A percentile compares a stretch with the other conserved stretches of the same genome.
phyloP scores from a whole-genome alignment of 1,284 basidiomycete species.

The Heterobasidion irregulare region DNA sequence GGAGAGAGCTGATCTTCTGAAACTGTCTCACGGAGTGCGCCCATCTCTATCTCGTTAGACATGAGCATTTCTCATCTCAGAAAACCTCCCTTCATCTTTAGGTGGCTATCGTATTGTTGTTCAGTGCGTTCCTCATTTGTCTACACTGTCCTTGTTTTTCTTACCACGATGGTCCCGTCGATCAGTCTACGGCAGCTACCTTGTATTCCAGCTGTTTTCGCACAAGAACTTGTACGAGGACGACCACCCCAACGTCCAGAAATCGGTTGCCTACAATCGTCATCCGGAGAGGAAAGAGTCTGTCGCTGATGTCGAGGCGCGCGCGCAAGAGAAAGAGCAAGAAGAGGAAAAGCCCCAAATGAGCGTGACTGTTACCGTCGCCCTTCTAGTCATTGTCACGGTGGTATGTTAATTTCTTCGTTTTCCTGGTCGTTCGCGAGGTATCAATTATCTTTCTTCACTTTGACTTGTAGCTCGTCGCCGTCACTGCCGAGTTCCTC shows the following conservation, averaged over 20 bases:
- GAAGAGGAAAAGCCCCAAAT: slow-evolving; percentile 44
- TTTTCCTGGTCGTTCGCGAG: neutral
- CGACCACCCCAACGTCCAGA: slow-evolving; percentile 18
- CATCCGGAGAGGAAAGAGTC: neutral
- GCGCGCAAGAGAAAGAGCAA: slow-evolving; percentile 28
- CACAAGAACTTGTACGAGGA: slow-evolving; percentile 72
- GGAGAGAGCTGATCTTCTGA: slow-evolving; percentile 47
- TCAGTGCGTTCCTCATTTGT: slow-evolving; percentile 40
- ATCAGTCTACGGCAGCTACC: slow-evolving; percentile 62
- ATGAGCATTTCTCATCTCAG: too few relatives aligned
- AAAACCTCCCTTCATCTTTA: too few relatives aligned
- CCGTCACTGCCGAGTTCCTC: slow-evolving; percentile 82
- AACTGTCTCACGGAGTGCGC: slow-evolving; percentile 74
- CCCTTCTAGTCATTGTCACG: slow-evolving; percentile 51
- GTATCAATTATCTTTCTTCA: neutral
- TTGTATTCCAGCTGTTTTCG: slow-evolving; percentile 83
- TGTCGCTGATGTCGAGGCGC: slow-evolving; percentile 1
- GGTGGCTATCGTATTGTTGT: slow-evolving; percentile 73
- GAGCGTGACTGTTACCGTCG: slow-evolving; percentile 42
- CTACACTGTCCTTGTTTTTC: neutral
- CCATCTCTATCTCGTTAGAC: neutral
- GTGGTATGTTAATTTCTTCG: slow-evolving; percentile 36
- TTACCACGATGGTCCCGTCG: neutral
- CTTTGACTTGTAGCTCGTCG: slow-evolving; percentile 42
- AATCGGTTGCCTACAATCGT: slow-evolving; percentile 1